Evolutionary conservation across 768 basidiomycete genomes (phyloP).

Genomic region (Porphyrellus cyaneotinctus): DNA sequence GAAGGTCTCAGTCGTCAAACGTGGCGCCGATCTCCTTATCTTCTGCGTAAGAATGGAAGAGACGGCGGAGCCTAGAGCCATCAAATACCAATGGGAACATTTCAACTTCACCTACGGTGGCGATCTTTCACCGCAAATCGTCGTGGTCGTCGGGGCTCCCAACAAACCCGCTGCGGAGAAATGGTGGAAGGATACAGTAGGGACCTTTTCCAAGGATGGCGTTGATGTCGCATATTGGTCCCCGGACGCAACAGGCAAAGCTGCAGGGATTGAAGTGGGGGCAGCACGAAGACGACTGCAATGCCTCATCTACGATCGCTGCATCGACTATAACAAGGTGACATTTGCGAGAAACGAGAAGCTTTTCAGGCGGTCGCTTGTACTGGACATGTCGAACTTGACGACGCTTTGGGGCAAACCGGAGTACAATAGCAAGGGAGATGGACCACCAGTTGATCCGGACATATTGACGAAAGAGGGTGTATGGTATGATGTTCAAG

Average conservation of each 20-base stretch:
- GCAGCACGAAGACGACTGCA: conserved; percentile 6
- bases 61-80: not conserved
- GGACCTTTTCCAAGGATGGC: not conserved
- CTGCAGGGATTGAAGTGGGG: not conserved
- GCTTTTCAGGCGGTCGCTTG: conserved; percentile 12
- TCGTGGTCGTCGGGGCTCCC: conserved; percentile 20
- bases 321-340: conserved; percentile 20
- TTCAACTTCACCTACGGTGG: conserved; percentile 26
- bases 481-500: conserved; percentile 14
- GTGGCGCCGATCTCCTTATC: conserved; percentile 25
- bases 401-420: conserved; percentile 7
- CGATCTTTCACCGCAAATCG: conserved; percentile 24
- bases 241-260: not conserved
- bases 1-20: conserved; percentile 12
- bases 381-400: conserved; percentile 13
- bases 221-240: conserved; percentile 12
- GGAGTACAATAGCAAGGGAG: conserved; percentile 1
- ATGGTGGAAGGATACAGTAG: conserved; percentile 19
- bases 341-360: conserved; percentile 3
- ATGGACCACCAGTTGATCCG: not conserved
- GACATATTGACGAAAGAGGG: conserved; percentile 20
- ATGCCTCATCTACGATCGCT: conserved; percentile 17
- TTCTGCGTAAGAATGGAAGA: conserved; percentile 19
- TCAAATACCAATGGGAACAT: conserved; percentile 26
- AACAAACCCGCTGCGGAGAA: conserved; percentile 13